Conservation (phyloP, 2,329 filamentous ascomycete genomes). For the Xylaria sp. region DNA sequence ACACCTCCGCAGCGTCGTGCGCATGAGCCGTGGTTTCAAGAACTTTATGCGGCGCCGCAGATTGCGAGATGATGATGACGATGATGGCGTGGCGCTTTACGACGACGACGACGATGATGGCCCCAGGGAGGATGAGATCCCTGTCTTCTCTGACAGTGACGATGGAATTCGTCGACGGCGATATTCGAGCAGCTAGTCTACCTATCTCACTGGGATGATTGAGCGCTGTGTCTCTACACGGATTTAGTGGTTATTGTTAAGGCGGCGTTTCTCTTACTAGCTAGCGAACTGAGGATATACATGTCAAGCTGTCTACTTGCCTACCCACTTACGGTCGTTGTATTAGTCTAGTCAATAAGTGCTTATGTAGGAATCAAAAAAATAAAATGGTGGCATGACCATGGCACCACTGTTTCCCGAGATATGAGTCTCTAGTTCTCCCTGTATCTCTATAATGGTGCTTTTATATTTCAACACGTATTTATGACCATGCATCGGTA, state of each 20-base stretch:
- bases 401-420: background rate
- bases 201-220: background rate
- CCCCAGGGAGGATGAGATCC: background rate
- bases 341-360: background rate
- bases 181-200: conserved; percentile 1
- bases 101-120: conserved; percentile 3
- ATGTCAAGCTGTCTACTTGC: background rate
- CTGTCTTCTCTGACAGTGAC: background rate
- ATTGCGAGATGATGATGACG: conserved; percentile 22
- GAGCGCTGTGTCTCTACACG: background rate
- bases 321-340: conserved; percentile 1
- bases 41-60: conserved; percentile 42
- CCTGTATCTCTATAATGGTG: background rate
- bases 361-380: background rate
- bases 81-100: background rate
- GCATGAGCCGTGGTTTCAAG: conserved; percentile 54
- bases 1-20: conserved; percentile 51
- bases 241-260: background rate
- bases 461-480: background rate
- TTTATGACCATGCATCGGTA: background rate
- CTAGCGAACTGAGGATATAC: background rate
- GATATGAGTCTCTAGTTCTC: background rate
- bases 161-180: background rate
- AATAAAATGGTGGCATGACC: background rate
- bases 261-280: background rate